A percentile compares a stretch with the other conserved stretches of the same genome.
These are phyloP conservation scores for Bjerkandera adusta DNA, from an alignment of 1,284 basidiomycete species.

Conservation along the genomic window DNA sequence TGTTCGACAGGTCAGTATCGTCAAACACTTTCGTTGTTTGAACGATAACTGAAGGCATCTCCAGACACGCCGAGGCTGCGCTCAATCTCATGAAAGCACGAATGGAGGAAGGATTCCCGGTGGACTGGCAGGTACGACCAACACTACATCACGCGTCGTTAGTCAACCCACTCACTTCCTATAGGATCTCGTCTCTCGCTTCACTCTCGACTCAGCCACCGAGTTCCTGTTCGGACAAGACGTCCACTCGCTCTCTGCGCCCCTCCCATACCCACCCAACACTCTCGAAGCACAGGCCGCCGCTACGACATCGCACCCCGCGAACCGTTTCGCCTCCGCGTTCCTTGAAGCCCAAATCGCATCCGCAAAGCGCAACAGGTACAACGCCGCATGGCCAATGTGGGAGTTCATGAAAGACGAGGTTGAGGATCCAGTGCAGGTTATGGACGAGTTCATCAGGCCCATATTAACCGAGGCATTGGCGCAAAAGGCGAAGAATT, in stretches of 20 bases:
- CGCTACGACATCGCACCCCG: slow-evolving; percentile 9
- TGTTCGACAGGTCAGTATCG: slow-evolving; percentile 37
- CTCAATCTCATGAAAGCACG: slow-evolving; percentile 35
- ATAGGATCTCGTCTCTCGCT: slow-evolving; percentile 67
- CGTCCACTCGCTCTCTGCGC: slow-evolving; percentile 53
- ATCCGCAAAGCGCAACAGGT: slow-evolving; percentile 47
- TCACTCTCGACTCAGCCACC: slow-evolving; percentile 68
- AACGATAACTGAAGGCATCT: not conserved
- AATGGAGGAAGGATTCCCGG: slow-evolving; percentile 29
- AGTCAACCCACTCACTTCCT: not conserved
- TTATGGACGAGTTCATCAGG: slow-evolving; percentile 59
- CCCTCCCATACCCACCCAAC: slow-evolving; percentile 48
- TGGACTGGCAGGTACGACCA: slow-evolving; percentile 42
- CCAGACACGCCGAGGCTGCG: slow-evolving; percentile 22
- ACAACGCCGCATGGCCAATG: slow-evolving; percentile 65
- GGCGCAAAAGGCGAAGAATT: slow-evolving; percentile 20
- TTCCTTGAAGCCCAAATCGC: slow-evolving; percentile 62
- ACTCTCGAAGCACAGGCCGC: slow-evolving; percentile 6
- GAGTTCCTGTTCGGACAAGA: slow-evolving; percentile 68
- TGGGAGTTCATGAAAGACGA: slow-evolving; percentile 62
- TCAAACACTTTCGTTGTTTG: not conserved
- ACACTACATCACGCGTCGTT: not conserved
- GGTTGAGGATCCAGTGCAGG: slow-evolving; percentile 45
- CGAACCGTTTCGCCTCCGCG: slow-evolving; percentile 51
- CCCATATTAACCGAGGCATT: slow-evolving; percentile 58